Base-by-base conservation (phyloP, 73 alveolate genomes). In the Durusdinium trenchii region DNA sequence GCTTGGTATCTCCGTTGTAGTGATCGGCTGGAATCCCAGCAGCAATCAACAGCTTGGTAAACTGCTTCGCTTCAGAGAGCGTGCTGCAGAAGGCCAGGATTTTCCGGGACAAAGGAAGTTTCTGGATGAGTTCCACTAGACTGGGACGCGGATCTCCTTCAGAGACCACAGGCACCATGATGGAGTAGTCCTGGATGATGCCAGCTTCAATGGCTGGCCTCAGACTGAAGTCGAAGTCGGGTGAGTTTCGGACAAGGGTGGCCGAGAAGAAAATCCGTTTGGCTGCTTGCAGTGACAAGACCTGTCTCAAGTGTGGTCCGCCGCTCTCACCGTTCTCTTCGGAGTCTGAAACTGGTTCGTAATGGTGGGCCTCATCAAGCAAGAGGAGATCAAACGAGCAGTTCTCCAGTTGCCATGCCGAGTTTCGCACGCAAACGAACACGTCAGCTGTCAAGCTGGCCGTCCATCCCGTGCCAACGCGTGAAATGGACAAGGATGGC, bases 81-180 rank as follows among this genome's bases (percentile, higher is more conserved):
- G 89, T 79, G 64, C 45, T 79, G 89, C 89, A 79, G 62, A 79
- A 79, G 45, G 89, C 89, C 89, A 79, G 42, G 61, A 45, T 45
- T 62, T 79, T 79, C 38, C 89, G 60, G 9, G 89, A 60, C 4
- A 79, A 35, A 6, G 89, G 89, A 60, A 79, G 12, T 14, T 43
- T 79, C 89, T 45, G 89, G 30, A 79, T 42, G 45, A 79, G 64
- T 23, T 79, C 45, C 89, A 79, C 89, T 62, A 79, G 45, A 45
- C 89, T 79, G 45, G 89, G 89, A 45, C 89, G 36, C 20, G 89
- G 89, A 35, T 79, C 89, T 6, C 89, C 89, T 46, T 79, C 89
- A 12, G 89, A 36, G 64, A 79, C 89, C 89, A 79, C 89, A 38
- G 89, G 89, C 62, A 79, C 89, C 89, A 79, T 79, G 57, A 79